Evolutionary conservation across 2,329 filamentous ascomycete genomes (phyloP), one percentile per base, ranked within the genome.

Genomic region (Phaeoacremonium minimum): DNA sequence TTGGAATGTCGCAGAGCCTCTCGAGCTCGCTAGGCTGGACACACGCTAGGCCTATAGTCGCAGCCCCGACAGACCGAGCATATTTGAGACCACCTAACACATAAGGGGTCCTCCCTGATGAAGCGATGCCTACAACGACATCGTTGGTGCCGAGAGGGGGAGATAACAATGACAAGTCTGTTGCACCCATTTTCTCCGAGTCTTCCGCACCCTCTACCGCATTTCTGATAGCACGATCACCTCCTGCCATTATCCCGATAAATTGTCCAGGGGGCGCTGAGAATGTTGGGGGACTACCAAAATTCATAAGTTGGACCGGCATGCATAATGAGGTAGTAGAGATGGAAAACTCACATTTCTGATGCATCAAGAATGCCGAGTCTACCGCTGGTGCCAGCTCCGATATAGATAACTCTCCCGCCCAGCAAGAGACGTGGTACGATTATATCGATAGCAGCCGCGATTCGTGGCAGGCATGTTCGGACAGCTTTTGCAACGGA

Each of bases 301-400:
- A n/a, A n/a, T n/a, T n/a, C n/a, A n/a, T n/a, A n/a, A n/a, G n/a
- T n/a, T n/a, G n/a, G n/a, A n/a, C n/a, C n/a, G n/a, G n/a, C n/a
- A n/a, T n/a, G n/a, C n/a, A n/a, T n/a, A n/a, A n/a, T n/a, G n/a
- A n/a, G n/a, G n/a, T n/a, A n/a, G n/a, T n/a, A n/a, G n/a, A n/a
- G n/a, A n/a, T n/a, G n/a, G n/a, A n/a, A 19, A 11, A n/a, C n/a
- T n/a, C n/a, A n/a, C n/a, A n/a, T n/a, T n/a, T n/a, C n/a, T n/a
- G n/a, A n/a, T n/a, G n/a, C n/a, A n/a, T n/a, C n/a, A n/a, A n/a
- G n/a, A n/a, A n/a, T n/a, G n/a, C n/a, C n/a, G n/a, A n/a, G n/a
- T n/a, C 64, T 58, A 36, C 65, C 61, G 40, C 64, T 69, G 3
- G 63, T 67, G 12, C 65, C 63, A 4, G 64, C 65, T 8, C 64